Evolutionary conservation across 495 filamentous ascomycete genomes (phyloP).

Genomic region (Penicillium flavigenum): DNA sequence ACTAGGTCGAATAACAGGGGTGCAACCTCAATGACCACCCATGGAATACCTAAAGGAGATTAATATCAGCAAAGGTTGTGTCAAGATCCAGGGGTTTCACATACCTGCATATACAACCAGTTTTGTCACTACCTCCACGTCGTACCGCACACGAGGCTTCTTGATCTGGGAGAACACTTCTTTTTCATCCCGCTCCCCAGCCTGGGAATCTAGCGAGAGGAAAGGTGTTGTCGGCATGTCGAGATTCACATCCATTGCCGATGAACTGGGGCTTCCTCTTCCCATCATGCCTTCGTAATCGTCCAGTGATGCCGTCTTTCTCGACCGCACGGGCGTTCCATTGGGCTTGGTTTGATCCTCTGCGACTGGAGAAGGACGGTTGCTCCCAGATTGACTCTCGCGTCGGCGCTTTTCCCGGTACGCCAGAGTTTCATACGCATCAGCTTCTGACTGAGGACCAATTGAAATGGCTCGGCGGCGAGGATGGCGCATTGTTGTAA

Average conservation of each 20-base stretch:
- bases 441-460: constrained; percentile 91
- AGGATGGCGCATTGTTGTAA: constrained; percentile 77
- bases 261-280: constrained; percentile 41
- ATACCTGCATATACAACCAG: constrained; percentile 91
- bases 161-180: constrained; percentile 84
- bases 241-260: constrained; percentile 26
- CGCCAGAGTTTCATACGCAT: constrained; percentile 94
- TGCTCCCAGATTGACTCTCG: constrained; percentile 59
- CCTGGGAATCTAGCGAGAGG: constrained; percentile 31
- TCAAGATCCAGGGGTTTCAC: constrained; percentile 22
- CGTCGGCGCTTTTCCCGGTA: constrained; percentile 79
- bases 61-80: constrained; percentile 4
- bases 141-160: constrained; percentile 87
- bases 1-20: constrained; percentile 32
- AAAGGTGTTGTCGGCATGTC: constrained; percentile 28
- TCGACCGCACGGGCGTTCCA: constrained; percentile 18
- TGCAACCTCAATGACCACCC: constrained; percentile 35
- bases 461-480: constrained; percentile 80
- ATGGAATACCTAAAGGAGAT: constrained; percentile 30
- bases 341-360: constrained; percentile 25
- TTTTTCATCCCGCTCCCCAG: constrained; percentile 60
- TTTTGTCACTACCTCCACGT: constrained; percentile 96
- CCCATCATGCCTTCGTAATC: constrained; percentile 74
- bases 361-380: constrained; percentile 26
- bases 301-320: constrained; percentile 48